Conservation (phyloP, 2,329 filamentous ascomycete species). For the Didymella arachidicola region DNA sequence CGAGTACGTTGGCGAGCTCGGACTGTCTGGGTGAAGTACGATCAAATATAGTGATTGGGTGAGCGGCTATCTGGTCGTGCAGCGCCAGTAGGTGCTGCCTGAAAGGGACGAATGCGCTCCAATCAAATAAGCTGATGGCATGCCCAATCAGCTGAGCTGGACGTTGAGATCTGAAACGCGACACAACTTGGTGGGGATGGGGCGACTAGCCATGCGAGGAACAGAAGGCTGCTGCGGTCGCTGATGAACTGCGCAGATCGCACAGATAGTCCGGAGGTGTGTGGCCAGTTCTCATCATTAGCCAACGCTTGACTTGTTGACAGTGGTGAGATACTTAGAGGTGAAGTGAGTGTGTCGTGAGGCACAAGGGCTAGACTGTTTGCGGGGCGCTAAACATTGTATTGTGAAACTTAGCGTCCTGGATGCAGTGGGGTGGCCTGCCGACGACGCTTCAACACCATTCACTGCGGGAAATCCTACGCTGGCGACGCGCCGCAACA, state of each 20-base stretch:
- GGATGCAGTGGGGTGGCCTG: conserved; percentile 2
- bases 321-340: neutral
- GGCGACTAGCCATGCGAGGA: neutral
- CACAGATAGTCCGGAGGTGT: neutral
- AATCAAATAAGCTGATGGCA: conserved; percentile 31
- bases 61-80: conserved; percentile 38
- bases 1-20: conserved; percentile 9
- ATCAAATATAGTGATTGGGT: conserved; percentile 35
- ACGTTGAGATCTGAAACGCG: conserved; percentile 33
- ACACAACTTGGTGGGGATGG: neutral
- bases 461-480: conserved; percentile 26
- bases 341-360: neutral
- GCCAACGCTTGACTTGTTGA: neutral
- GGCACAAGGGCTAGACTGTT: conserved; percentile 3
- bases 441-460: conserved; percentile 29
- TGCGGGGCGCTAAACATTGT: conserved; percentile 14
- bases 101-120: conserved; percentile 33
- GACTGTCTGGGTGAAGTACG: conserved; percentile 21
- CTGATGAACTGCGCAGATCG: neutral
- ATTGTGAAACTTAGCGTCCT: conserved; percentile 15
- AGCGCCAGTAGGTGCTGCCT: conserved; percentile 9
- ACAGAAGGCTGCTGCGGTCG: neutral
- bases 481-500: conserved; percentile 40
- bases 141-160: conserved; percentile 32
- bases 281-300: neutral